phyloP scores from a whole-genome alignment of 768 basidiomycete species.

The Termitomyces bulborhizus region DNA sequence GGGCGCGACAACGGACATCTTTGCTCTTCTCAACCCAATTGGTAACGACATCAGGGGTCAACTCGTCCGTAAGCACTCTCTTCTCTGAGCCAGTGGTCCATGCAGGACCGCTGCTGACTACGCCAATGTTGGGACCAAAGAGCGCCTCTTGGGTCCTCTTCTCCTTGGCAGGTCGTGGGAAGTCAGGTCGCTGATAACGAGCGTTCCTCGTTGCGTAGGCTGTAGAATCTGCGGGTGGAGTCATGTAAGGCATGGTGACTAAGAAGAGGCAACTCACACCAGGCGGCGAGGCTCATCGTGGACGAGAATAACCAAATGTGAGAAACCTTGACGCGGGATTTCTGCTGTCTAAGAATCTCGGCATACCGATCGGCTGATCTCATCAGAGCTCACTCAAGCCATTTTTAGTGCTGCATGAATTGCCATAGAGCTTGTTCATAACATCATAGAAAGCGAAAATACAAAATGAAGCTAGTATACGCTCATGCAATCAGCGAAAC shows the following conservation, averaged over 20 bases:
- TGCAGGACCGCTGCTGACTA: constrained; percentile 57
- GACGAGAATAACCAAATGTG: constrained; percentile 1
- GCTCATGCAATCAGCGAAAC: constrained; percentile 85
- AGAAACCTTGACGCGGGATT: constrained; percentile 6
- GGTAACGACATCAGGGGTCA: constrained; percentile 78
- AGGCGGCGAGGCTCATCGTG: constrained; percentile 22
- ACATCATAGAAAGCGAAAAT: constrained; percentile 15
- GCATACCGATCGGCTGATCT: constrained; percentile 12
- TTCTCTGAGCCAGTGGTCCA: constrained; percentile 69
- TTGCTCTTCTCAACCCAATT: constrained; percentile 85
- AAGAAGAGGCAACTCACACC: constrained; percentile 25
- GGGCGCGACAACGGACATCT: constrained; percentile 48
- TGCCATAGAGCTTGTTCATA: constrained; percentile 23
- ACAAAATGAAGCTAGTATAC: constrained; percentile 20
- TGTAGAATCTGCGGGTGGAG: background rate
- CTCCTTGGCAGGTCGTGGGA: constrained; percentile 27
- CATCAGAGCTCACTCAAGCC: too few relatives aligned
- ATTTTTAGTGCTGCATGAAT: background rate
- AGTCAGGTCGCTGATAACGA: background rate
- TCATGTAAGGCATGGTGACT: background rate
- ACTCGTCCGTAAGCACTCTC: constrained; percentile 54
- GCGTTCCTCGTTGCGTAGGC: background rate
- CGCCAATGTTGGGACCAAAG: constrained; percentile 89
- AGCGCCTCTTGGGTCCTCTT: constrained; percentile 73
- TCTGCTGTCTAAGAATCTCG: constrained; percentile 9